These are phyloP conservation scores for Entomortierella chlamydospora DNA, from an alignment of 192 early-diverging fungal species.

Conservation along the genomic window DNA sequence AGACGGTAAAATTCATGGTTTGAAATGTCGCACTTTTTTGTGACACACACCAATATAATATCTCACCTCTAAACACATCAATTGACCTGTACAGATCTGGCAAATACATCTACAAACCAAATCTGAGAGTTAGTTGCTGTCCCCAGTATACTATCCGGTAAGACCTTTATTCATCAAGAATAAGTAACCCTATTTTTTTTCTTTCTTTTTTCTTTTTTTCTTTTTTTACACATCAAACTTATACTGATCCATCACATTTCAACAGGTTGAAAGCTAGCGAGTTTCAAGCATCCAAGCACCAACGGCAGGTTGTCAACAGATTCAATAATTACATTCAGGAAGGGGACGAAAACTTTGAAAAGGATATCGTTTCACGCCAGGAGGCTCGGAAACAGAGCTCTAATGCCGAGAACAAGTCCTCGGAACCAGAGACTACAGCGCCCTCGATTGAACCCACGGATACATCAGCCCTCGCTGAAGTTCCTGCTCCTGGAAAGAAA, in stretches of 20 bases:
- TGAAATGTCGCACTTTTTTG: too few species aligned
- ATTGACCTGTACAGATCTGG: slow-evolving; percentile 60
- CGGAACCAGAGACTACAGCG: slow-evolving; percentile 1
- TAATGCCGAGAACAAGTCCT: slow-evolving; percentile 34
- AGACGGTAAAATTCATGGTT: slow-evolving; percentile 63
- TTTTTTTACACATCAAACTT: not conserved
- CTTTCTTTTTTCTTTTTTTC: not conserved
- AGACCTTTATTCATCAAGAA: not conserved
- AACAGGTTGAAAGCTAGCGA: slow-evolving; percentile 64
- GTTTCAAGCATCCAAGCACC: slow-evolving; percentile 70
- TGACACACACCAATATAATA: too few species aligned
- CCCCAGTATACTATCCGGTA: slow-evolving; percentile 80
- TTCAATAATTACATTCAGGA: slow-evolving; percentile 68
- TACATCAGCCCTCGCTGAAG: not conserved
- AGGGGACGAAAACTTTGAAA: slow-evolving; percentile 40
- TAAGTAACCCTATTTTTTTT: not conserved
- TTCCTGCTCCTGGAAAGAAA: slow-evolving; percentile 19
- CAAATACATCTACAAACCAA: slow-evolving; percentile 80
- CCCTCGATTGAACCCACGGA: not conserved
- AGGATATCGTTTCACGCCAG: slow-evolving; percentile 21
- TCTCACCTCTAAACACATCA: not conserved
- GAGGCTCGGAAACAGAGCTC: slow-evolving; percentile 13
- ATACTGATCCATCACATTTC: not conserved
- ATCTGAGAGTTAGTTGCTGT: slow-evolving; percentile 74
- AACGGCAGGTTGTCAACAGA: slow-evolving; percentile 74